phyloP scores from a whole-genome alignment of 1,284 basidiomycete species.

The Ustilago esculenta region DNA sequence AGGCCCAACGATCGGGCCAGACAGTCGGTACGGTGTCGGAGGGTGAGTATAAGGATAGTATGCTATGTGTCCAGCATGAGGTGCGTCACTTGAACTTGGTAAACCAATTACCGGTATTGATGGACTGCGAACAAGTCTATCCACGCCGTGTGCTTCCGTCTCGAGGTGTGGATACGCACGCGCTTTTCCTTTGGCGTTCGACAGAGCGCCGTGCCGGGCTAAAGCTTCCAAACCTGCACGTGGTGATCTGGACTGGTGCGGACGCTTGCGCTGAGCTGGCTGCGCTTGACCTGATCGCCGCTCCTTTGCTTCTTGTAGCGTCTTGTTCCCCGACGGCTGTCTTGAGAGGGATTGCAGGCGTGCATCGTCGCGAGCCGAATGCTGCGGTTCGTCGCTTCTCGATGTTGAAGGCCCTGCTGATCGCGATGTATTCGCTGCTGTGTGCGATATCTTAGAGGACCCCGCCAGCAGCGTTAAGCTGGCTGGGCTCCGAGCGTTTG shows the following conservation, averaged over 20 bases:
- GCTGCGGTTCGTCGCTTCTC: not conserved
- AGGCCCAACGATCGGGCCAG: constrained; percentile 5
- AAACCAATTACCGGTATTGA: not conserved
- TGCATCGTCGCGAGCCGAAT: constrained; percentile 1
- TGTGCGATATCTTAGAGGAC: constrained; percentile 1
- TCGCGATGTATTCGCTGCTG: not conserved
- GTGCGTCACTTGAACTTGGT: not conserved
- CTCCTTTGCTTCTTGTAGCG: not conserved
- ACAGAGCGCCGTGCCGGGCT: constrained; percentile 3
- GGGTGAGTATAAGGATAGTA: constrained; percentile 24
- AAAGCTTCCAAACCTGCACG: constrained; percentile 16
- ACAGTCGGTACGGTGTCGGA: constrained; percentile 10
- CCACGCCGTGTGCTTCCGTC: not conserved
- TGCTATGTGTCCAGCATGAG: constrained; percentile 5
- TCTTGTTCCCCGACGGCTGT: not conserved
- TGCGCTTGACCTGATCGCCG: not conserved
- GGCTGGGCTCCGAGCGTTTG: not conserved
- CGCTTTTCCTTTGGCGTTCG: constrained; percentile 27
- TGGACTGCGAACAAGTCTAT: not conserved
- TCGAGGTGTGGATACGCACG: constrained; percentile 3
- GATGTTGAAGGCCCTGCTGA: constrained; percentile 1
- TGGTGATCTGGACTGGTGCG: not conserved
- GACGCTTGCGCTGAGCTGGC: not conserved
- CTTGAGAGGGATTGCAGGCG: not conserved
- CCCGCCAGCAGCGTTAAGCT: not conserved